phyloP scores from a whole-genome alignment of 140 eudicot genomes.

The Cichorium intybus region DNA sequence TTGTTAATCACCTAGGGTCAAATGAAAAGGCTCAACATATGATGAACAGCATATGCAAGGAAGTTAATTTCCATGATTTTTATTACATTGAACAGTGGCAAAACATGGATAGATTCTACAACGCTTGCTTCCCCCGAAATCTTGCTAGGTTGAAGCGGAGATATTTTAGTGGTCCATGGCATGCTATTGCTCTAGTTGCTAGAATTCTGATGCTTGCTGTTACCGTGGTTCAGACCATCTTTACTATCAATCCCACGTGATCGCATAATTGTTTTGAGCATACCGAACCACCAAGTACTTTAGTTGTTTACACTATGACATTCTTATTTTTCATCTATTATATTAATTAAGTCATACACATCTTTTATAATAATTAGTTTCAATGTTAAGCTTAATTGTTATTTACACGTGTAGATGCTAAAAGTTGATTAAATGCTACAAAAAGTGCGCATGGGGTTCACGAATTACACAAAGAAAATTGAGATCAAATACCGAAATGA shows the following conservation, averaged over 20 bases:
- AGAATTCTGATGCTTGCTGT: background rate
- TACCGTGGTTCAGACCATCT: constrained; percentile 8
- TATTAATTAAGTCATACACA: too few species aligned
- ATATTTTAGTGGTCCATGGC: constrained; percentile 10
- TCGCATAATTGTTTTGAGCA: too few species aligned
- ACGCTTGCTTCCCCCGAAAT: background rate
- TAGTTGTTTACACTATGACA: background rate
- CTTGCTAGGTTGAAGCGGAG: background rate
- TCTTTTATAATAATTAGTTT: too few species aligned
- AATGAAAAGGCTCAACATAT: background rate
- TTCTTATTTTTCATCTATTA: too few species aligned
- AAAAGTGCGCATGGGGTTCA: too few species aligned
- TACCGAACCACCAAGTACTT: background rate
- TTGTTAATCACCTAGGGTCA: background rate
- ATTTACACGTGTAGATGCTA: too few species aligned
- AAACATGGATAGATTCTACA: background rate
- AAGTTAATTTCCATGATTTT: background rate
- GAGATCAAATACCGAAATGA: too few species aligned
- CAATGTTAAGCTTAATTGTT: too few species aligned
- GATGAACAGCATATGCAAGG: background rate
- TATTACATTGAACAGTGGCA: background rate
- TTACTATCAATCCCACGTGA: background rate
- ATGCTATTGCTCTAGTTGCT: background rate
- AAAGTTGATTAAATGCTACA: too few species aligned
- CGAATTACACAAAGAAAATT: too few species aligned